These are phyloP conservation scores for Colletotrichum sp. DNA, from an alignment of 2,329 filamentous ascomycete genomes.

Conservation along the genomic window DNA sequence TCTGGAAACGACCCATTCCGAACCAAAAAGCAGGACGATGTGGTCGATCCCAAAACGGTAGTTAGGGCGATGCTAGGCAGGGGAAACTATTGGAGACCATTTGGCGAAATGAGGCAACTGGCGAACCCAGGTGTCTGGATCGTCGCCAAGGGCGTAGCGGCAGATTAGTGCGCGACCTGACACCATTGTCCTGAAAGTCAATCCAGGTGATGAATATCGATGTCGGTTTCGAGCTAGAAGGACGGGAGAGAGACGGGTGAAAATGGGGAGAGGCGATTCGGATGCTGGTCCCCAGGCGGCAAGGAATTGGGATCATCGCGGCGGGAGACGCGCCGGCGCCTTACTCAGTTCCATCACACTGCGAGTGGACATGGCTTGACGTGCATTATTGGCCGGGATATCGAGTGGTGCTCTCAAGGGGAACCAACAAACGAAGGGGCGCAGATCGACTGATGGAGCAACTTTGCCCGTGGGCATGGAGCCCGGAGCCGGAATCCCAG, in stretches of 20 bases:
- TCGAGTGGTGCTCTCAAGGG: background rate
- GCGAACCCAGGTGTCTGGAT: background rate
- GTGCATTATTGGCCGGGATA: background rate
- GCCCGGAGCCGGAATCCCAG: background rate
- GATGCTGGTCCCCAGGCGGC: background rate
- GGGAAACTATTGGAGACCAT: constrained; percentile 10
- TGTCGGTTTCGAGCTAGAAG: background rate
- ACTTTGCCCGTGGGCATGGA: background rate
- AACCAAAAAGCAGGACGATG: background rate
- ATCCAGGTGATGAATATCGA: background rate
- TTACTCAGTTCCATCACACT: background rate
- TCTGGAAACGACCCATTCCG: background rate
- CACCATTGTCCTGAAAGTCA: background rate
- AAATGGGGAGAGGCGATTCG: background rate
- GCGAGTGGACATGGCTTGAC: background rate
- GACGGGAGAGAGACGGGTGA: background rate
- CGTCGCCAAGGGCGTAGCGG: background rate
- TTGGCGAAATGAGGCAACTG: constrained; percentile 20
- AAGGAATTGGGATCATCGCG: background rate
- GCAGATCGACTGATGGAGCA: background rate
- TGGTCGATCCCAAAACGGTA: constrained; percentile 3
- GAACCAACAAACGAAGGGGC: background rate
- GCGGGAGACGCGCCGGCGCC: background rate
- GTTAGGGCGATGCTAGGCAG: constrained; percentile 10
- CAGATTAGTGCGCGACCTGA: background rate